Evolutionary conservation across 345 rosid species (phyloP).

Genomic region (rapeseed (Brassica napus)): DNA sequence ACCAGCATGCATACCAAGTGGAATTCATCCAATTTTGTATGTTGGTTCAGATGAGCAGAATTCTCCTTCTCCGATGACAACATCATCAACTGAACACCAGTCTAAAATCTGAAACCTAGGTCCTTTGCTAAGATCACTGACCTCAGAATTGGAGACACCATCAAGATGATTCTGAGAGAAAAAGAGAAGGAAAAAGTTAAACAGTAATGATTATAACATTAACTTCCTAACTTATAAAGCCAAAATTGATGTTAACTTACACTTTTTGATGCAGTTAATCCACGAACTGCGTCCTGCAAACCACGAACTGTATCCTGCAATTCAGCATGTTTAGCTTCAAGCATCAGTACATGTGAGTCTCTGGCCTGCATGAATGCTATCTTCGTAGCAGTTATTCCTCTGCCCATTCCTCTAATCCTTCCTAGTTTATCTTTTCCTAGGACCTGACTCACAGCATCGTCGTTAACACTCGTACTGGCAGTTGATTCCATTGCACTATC

Average conservation of each 20-base stretch:
- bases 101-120: not conserved
- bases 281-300: no score
- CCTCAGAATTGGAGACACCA: no score
- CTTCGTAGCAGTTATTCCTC: not conserved
- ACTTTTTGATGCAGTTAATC: no score
- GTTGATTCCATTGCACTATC: not conserved
- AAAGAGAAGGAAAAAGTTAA: no score
- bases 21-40: no score
- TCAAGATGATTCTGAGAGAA: no score
- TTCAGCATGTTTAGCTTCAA: not conserved
- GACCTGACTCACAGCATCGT: not conserved
- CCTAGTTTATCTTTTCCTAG: not conserved
- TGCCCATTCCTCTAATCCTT: not conserved
- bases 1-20: not conserved
- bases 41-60: not conserved
- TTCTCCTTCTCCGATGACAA: not conserved
- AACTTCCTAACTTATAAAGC: no score
- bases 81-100: not conserved
- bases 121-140: no score
- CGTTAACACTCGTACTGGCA: not conserved
- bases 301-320: not conserved
- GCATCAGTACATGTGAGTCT: not conserved
- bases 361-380: not conserved
- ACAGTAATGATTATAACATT: no score
- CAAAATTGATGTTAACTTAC: no score